phyloP scores from a whole-genome alignment of 2,329 filamentous ascomycete genomes.

The Coniochaeta prunicola region DNA sequence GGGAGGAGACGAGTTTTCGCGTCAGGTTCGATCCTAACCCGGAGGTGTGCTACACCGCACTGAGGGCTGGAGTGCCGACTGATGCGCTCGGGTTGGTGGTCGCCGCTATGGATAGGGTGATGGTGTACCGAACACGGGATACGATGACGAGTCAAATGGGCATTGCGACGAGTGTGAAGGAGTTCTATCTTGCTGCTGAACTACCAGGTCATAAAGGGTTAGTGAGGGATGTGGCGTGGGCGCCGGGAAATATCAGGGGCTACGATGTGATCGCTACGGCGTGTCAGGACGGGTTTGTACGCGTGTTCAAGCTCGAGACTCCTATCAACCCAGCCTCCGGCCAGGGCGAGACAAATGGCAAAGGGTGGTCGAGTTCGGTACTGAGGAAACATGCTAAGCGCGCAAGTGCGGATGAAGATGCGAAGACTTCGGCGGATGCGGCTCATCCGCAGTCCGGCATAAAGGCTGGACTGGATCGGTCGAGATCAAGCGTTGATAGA shows the following conservation, averaged over 20 bases:
- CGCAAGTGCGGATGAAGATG: neutral
- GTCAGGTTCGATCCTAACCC: slow-evolving; percentile 86
- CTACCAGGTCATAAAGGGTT: slow-evolving; percentile 67
- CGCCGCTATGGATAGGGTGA: slow-evolving; percentile 75
- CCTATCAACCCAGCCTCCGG: slow-evolving; percentile 22
- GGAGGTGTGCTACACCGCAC: slow-evolving; percentile 67
- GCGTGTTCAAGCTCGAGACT: slow-evolving; percentile 78
- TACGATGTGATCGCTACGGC: slow-evolving; percentile 88
- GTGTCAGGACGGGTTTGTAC: slow-evolving; percentile 82
- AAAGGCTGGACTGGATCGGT: slow-evolving; percentile 45
- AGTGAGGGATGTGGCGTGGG: slow-evolving; percentile 86
- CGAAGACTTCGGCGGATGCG: neutral
- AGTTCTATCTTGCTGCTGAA: slow-evolving; percentile 80
- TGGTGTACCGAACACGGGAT: slow-evolving; percentile 71
- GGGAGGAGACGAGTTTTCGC: slow-evolving; percentile 81
- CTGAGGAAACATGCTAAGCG: slow-evolving; percentile 29
- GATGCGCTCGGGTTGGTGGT: slow-evolving; percentile 78
- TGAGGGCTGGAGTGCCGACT: slow-evolving; percentile 72
- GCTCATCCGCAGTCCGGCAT: slow-evolving; percentile 38
- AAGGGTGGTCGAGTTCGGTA: slow-evolving; percentile 41
- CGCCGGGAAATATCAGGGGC: slow-evolving; percentile 81
- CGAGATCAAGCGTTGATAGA: slow-evolving; percentile 37
- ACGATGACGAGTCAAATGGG: slow-evolving; percentile 44
- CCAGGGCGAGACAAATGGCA: slow-evolving; percentile 28
- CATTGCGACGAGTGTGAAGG: slow-evolving; percentile 52